These are phyloP conservation scores for Taxillus chinensis DNA, from an alignment of 164 flowering plant genomes.

Conservation along the genomic window DNA sequence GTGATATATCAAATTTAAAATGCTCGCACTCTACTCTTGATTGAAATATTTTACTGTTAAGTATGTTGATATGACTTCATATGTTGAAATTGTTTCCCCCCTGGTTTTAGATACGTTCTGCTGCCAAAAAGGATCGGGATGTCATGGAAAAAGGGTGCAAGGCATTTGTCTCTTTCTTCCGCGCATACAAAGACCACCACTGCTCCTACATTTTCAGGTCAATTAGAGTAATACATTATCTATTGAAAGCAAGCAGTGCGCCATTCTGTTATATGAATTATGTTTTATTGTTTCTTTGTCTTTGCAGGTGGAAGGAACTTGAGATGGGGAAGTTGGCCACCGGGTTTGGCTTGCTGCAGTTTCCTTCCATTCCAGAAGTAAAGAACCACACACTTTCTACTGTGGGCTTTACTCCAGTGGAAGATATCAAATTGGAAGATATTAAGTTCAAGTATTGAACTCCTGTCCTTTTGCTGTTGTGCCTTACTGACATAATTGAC, in stretches of 20 bases:
- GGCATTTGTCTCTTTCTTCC: constrained; percentile 83
- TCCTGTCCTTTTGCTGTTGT: background rate
- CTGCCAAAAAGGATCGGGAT: constrained; percentile 83
- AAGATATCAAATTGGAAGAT: constrained; percentile 55
- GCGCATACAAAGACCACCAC: constrained; percentile 95
- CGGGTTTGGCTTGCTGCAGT: constrained; percentile 87
- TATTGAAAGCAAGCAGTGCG: background rate
- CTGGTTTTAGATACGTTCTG: constrained; percentile 58
- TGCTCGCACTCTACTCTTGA: background rate
- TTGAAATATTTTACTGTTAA: background rate
- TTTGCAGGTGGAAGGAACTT: constrained; percentile 77
- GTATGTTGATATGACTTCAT: background rate
- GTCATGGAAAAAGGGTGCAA: constrained; percentile 87
- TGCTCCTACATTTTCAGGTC: constrained; percentile 93
- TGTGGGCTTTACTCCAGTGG: constrained; percentile 56
- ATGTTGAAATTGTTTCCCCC: background rate
- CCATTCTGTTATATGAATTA: background rate
- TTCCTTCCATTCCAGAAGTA: constrained; percentile 82
- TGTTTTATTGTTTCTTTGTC: background rate
- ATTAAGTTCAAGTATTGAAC: constrained; percentile 76
- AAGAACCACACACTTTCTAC: constrained; percentile 62
- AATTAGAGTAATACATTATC: background rate
- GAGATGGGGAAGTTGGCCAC: constrained; percentile 86
- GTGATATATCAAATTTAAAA: too few relatives aligned
- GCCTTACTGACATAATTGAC: background rate